A percentile compares a stretch with the other conserved stretches of the same genome.
phyloP scores from a whole-genome alignment of 108 stramenopile species.

The Cylindrotheca fusiformis region DNA sequence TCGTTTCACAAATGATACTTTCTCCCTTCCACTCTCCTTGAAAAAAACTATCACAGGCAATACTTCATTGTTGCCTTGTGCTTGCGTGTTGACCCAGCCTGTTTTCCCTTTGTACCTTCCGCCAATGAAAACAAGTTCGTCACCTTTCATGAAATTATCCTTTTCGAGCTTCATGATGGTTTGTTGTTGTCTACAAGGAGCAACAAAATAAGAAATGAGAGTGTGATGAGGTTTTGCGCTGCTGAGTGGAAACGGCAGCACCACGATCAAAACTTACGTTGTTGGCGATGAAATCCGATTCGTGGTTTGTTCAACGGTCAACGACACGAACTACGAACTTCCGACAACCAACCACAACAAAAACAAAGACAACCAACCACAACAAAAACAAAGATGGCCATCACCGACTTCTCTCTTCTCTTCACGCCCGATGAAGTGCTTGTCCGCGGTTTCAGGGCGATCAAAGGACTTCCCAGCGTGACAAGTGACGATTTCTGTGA shows the following conservation, averaged over 20 bases:
- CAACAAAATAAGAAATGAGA: neutral
- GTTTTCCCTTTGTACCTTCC: neutral
- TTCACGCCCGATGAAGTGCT: neutral
- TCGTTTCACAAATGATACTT: neutral
- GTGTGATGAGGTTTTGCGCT: too few relatives aligned
- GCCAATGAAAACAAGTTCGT: too few relatives aligned
- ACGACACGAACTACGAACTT: neutral
- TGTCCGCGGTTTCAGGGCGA: neutral
- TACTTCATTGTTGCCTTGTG: neutral
- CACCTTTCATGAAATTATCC: neutral
- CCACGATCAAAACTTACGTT: neutral
- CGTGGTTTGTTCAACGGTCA: neutral
- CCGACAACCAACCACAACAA: neutral
- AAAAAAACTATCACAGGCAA: neutral
- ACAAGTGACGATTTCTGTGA: neutral
- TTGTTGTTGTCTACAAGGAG: neutral
- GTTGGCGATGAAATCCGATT: neutral
- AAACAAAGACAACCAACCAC: neutral
- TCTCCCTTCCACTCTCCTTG: neutral
- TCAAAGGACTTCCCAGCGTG: neutral
- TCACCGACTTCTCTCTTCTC: neutral
- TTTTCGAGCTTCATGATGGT: neutral
- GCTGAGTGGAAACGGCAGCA: neutral
- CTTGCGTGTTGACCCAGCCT: neutral
- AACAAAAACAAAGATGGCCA: neutral